These are phyloP conservation scores for Sesbania bispinosa DNA, from an alignment of 306 rosid genomes.

Conservation along the genomic window DNA sequence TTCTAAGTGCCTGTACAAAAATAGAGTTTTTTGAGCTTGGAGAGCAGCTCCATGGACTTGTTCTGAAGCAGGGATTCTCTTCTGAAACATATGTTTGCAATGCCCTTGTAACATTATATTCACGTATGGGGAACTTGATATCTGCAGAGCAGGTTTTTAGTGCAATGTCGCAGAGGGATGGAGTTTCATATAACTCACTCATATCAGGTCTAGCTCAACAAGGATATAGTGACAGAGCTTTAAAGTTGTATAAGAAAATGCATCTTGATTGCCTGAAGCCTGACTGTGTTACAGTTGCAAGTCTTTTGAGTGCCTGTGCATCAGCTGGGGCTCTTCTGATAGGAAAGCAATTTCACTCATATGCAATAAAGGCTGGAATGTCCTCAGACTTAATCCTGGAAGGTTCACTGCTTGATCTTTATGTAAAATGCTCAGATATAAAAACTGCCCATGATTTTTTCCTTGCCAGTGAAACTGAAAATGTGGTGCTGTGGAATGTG, in stretches of 20 bases:
- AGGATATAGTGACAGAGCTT: slow-evolving; percentile 58
- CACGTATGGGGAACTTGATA: slow-evolving; percentile 53
- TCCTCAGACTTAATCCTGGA: slow-evolving; percentile 73
- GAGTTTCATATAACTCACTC: slow-evolving; percentile 81
- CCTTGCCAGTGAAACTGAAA: slow-evolving; percentile 63
- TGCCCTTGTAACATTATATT: slow-evolving; percentile 75
- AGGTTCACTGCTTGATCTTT: slow-evolving; percentile 88
- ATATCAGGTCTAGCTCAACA: slow-evolving; percentile 82
- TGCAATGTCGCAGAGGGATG: slow-evolving; percentile 58
- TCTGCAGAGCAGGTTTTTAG: slow-evolving; percentile 62
- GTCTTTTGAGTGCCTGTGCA: slow-evolving; percentile 79
- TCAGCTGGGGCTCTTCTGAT: slow-evolving; percentile 49
- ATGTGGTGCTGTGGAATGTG: slow-evolving; percentile 80
- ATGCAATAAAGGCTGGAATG: slow-evolving; percentile 74
- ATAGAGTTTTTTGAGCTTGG: slow-evolving; percentile 46
- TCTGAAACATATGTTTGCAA: slow-evolving; percentile 79
- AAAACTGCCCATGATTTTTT: slow-evolving; percentile 67
- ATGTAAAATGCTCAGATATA: slow-evolving; percentile 77
- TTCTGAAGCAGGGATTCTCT: slow-evolving; percentile 69
- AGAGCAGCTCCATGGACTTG: slow-evolving; percentile 74
- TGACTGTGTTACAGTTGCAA: slow-evolving; percentile 75
- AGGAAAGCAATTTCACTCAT: slow-evolving; percentile 79
- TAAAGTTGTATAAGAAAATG: slow-evolving; percentile 67
- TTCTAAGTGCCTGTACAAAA: slow-evolving; percentile 77
- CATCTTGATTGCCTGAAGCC: slow-evolving; percentile 61